Evolutionary conservation across 2,329 filamentous ascomycete genomes (phyloP).

Genomic region (Hymenoscyphus infarciens): DNA sequence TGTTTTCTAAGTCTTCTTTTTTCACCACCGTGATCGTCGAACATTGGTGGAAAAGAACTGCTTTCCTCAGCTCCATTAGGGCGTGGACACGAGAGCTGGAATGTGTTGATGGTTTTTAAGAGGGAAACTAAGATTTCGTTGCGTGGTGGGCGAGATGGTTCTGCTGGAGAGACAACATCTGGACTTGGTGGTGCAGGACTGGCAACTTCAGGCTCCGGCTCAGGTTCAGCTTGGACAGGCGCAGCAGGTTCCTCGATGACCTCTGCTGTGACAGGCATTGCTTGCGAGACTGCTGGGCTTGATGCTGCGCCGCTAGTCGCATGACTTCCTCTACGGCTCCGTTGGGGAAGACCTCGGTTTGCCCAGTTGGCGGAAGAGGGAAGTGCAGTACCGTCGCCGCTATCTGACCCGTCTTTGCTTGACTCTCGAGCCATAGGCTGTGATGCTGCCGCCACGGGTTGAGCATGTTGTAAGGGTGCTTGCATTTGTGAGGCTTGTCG

Average conservation of each 20-base stretch:
- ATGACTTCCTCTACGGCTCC: conserved; percentile 70
- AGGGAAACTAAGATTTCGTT: conserved; percentile 38
- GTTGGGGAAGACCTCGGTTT: conserved; percentile 60
- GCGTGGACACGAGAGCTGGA: conserved; percentile 45
- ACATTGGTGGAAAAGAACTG: conserved; percentile 68
- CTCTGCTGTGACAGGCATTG: conserved; percentile 53
- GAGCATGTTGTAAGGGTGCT: conserved; percentile 34
- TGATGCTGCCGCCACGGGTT: conserved; percentile 39
- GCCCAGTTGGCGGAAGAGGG: conserved; percentile 95
- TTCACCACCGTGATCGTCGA: conserved; percentile 77
- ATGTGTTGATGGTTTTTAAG: conserved; percentile 44
- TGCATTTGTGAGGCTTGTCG: conserved; percentile 46
- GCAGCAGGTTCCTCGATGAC: conserved; percentile 42
- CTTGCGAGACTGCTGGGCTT: conserved; percentile 70
- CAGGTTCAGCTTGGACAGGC: conserved; percentile 11
- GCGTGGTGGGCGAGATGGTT: conserved; percentile 21
- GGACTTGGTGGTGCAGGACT: conserved; percentile 10
- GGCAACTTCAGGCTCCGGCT: conserved; percentile 13
- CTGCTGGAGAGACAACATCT: conserved; percentile 13
- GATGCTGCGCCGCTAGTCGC: conserved; percentile 77
- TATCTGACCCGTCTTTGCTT: conserved; percentile 74
- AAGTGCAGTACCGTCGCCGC: conserved; percentile 81
- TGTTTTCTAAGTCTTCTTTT: conserved; percentile 74
- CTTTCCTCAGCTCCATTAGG: conserved; percentile 46
- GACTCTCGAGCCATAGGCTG: conserved; percentile 70